Percentiles rank a stretch among this genome's conserved stretches.
phyloP scores from a whole-genome alignment of 2,329 filamentous ascomycete genomes.

The Pseudogymnoascus destructans region DNA sequence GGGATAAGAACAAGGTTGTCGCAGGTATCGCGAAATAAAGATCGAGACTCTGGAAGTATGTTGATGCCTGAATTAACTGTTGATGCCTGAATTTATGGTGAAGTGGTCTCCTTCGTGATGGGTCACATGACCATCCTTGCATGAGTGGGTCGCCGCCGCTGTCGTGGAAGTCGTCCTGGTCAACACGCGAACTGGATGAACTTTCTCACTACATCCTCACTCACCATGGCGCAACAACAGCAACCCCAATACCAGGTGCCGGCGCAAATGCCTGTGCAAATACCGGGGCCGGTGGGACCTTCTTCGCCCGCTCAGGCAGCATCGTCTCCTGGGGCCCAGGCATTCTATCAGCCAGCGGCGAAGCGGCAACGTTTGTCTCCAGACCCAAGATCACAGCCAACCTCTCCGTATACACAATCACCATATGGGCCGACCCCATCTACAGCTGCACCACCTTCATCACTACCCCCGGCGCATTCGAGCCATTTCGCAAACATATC shows the following conservation, averaged over 20 bases:
- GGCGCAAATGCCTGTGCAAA: slow-evolving; percentile 17
- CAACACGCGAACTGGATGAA: not conserved
- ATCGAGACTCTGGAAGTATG: not conserved
- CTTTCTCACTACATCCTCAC: not conserved
- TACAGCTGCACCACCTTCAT: slow-evolving; percentile 20
- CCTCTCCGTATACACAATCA: slow-evolving; percentile 45
- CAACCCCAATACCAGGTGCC: slow-evolving; percentile 19
- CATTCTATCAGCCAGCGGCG: slow-evolving; percentile 49
- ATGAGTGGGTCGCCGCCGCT: not conserved
- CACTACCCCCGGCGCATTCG: slow-evolving; percentile 18
- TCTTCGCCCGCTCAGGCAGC: slow-evolving; percentile 52
- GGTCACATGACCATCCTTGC: slow-evolving; percentile 1
- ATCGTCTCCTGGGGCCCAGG: slow-evolving; percentile 46
- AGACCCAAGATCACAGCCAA: slow-evolving; percentile 53
- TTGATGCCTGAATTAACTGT: too few species aligned
- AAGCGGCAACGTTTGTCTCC: slow-evolving; percentile 64
- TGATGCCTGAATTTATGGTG: too few species aligned
- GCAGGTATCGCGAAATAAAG: slow-evolving; percentile 5
- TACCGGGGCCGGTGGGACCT: slow-evolving; percentile 35
- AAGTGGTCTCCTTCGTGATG: not conserved
- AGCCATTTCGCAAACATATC: slow-evolving; percentile 22
- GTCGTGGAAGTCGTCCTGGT: not conserved
- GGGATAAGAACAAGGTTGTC: not conserved
- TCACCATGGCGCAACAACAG: slow-evolving; percentile 27
- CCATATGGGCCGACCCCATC: slow-evolving; percentile 37